Conservation (phyloP, 2,329 filamentous ascomycete genomes). For the Colletotrichum viniferum region DNA sequence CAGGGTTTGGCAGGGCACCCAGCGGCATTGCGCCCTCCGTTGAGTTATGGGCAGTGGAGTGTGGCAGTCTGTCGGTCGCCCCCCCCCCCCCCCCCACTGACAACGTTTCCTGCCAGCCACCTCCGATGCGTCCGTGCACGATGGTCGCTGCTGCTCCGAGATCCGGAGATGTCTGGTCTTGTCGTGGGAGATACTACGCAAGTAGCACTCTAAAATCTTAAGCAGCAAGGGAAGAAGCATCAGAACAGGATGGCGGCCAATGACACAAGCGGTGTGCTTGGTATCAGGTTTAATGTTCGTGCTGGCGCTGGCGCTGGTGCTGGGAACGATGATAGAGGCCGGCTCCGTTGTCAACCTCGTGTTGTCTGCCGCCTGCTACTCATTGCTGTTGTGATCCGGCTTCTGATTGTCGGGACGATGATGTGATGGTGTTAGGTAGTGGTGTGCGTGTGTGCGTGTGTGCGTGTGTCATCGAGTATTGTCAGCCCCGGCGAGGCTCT, state of each 20-base stretch:
- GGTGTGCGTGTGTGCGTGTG: not conserved
- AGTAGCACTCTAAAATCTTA: too few species aligned
- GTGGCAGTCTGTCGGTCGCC: not conserved
- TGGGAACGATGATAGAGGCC: not conserved
- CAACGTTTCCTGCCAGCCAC: not conserved
- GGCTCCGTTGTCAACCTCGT: not conserved
- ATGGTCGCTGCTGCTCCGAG: not conserved
- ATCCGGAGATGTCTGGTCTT: not conserved
- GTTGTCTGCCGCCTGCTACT: not conserved
- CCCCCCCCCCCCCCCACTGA: not conserved
- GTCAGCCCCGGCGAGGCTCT: conserved; percentile 7
- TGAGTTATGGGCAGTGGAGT: not conserved
- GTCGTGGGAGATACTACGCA: not conserved
- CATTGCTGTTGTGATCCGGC: not conserved
- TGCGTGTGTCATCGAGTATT: not conserved
- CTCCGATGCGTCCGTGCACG: not conserved
- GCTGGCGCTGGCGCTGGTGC: not conserved
- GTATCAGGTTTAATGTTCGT: not conserved
- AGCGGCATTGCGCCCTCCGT: not conserved
- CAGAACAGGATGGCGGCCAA: not conserved
- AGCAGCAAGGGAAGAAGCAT: too few species aligned
- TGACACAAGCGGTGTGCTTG: not conserved
- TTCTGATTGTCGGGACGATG: not conserved
- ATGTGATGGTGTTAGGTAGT: not conserved
- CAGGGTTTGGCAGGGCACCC: not conserved